phyloP scores from a whole-genome alignment of 257 asterid species.

The Phtheirospermum japonicum region DNA sequence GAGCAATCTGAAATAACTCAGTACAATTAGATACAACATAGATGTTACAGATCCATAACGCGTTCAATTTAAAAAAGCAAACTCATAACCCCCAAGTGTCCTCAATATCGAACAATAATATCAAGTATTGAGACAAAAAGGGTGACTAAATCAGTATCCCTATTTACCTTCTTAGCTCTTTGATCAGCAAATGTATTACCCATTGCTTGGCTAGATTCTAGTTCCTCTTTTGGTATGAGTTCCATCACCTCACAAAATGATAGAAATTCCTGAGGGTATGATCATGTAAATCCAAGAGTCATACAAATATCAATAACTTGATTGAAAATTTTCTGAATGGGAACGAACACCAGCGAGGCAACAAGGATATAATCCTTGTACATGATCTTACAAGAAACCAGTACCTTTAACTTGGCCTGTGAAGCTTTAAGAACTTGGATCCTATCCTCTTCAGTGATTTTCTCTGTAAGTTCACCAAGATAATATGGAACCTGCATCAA shows the following conservation, averaged over 20 bases:
- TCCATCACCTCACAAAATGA: constrained; percentile 89
- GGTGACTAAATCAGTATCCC: neutral
- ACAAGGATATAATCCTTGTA: neutral
- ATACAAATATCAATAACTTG: constrained; percentile 9
- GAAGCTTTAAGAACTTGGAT: constrained; percentile 67
- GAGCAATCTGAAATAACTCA: constrained; percentile 56
- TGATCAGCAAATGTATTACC: constrained; percentile 50
- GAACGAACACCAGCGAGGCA: neutral
- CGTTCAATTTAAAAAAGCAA: no score
- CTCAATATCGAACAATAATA: neutral
- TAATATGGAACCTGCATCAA: constrained; percentile 71
- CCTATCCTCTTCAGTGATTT: constrained; percentile 62
- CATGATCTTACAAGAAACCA: constrained; percentile 14
- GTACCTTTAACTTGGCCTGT: constrained; percentile 76
- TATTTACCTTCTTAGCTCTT: constrained; percentile 80
- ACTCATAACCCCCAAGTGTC: neutral
- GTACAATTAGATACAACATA: constrained; percentile 9
- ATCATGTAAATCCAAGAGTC: constrained; percentile 23
- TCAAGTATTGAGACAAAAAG: neutral
- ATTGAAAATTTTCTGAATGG: neutral
- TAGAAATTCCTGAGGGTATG: constrained; percentile 62
- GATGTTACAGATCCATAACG: neutral
- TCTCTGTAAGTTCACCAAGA: constrained; percentile 81
- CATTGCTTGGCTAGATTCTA: constrained; percentile 43
- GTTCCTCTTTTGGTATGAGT: constrained; percentile 84